Evolutionary conservation across 2,329 filamentous ascomycete species (phyloP).

Genomic region (Pleochaeta shiraiana): DNA sequence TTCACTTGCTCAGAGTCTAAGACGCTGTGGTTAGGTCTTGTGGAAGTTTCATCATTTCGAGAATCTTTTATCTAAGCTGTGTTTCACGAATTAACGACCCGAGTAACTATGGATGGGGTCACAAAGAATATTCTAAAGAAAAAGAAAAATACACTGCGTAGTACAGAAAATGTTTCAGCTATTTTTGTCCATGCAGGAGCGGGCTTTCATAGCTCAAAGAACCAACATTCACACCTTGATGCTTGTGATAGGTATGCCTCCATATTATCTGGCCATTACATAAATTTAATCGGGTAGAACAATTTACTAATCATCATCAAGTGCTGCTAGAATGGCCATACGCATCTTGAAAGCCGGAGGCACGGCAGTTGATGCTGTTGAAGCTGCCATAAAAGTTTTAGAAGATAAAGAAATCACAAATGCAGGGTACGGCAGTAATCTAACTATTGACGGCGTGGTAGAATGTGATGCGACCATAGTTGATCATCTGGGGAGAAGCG

Average conservation of each 20-base stretch:
- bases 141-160: background rate
- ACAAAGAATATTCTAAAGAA: background rate
- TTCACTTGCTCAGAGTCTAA: too few relatives aligned
- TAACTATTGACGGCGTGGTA: slow-evolving; percentile 73
- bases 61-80: too few relatives aligned
- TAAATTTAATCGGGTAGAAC: background rate
- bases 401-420: slow-evolving; percentile 96
- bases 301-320: slow-evolving; percentile 19
- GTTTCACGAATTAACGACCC: background rate
- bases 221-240: slow-evolving; percentile 64
- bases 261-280: background rate
- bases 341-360: slow-evolving; percentile 55
- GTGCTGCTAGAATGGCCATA: slow-evolving; percentile 73
- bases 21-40: too few relatives aligned
- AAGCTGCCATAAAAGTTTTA: slow-evolving; percentile 66
- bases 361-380: slow-evolving; percentile 69
- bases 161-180: slow-evolving; percentile 29
- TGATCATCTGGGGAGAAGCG: slow-evolving; percentile 76
- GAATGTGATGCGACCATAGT: slow-evolving; percentile 92
- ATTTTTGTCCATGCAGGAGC: slow-evolving; percentile 95
- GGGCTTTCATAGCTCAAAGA: slow-evolving; percentile 74
- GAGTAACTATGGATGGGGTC: background rate
- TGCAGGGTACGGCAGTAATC: slow-evolving; percentile 85
- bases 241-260: slow-evolving; percentile 66
- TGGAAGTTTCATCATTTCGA: too few relatives aligned